phyloP scores from a whole-genome alignment of 805 yeast species.

The Teunomyces aglyptinius region DNA sequence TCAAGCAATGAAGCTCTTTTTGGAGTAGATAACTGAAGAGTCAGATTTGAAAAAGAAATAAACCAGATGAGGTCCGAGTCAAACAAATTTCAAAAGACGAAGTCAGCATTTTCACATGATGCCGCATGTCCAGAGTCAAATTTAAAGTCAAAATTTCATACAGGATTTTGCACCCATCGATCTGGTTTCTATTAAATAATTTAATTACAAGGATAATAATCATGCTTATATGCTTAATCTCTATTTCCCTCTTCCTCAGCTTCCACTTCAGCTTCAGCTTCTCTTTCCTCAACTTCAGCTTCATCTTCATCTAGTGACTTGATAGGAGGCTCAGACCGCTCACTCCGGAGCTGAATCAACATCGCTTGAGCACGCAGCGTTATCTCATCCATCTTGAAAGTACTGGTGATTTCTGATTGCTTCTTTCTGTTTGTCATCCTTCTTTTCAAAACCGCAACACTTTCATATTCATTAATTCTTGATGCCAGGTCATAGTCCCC shows the following conservation, averaged over 20 bases:
- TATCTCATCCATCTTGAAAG: slow-evolving; percentile 22
- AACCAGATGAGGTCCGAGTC: slow-evolving; percentile 3
- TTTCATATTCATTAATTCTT: slow-evolving; percentile 29
- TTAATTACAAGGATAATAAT: background rate
- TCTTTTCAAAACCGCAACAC: slow-evolving; percentile 36
- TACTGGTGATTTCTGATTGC: slow-evolving; percentile 2
- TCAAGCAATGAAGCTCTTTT: background rate
- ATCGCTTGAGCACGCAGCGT: slow-evolving; percentile 41
- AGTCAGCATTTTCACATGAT: background rate
- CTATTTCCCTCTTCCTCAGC: background rate
- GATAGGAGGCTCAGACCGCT: background rate
- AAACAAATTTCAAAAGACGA: background rate
- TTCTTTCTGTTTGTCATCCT: slow-evolving; percentile 36
- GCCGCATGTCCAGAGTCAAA: background rate
- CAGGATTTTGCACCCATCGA: slow-evolving; percentile 3
- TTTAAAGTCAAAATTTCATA: background rate
- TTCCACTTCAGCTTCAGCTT: background rate
- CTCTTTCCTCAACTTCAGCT: background rate
- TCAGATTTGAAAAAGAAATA: background rate
- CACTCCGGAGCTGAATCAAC: slow-evolving; percentile 34
- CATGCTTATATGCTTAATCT: background rate
- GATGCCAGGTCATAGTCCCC: background rate
- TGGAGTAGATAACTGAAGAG: background rate
- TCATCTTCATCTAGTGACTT: background rate
- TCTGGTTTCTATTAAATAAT: background rate